Evolutionary conservation across 805 yeast species (phyloP), one percentile per base, ranked within the genome.

Genomic region (Nematodospora valgi): DNA sequence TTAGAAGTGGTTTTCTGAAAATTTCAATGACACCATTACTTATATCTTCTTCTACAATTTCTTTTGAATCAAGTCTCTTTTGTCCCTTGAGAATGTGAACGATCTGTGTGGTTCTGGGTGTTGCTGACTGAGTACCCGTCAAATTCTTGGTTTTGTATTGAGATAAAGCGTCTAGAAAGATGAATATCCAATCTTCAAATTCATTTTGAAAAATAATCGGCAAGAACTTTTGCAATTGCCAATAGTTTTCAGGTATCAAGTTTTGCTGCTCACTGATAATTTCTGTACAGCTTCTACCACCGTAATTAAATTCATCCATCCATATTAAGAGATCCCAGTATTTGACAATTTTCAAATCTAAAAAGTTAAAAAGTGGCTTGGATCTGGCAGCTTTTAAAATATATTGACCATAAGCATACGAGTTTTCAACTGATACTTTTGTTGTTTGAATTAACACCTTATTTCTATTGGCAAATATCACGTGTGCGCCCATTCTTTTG

Each of bases 301-400:
- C 84, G 57, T 71, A 88, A 52, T 93, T 93, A 49, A 76, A 77
- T 47, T 82, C 80, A 54, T 93, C 96, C 95, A 91, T 85, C 98
- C 97, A 94, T 2, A 93, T 63, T 44, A 93, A 63, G n/a, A 82
- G 51, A 55, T 93, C 97, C 98, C 98, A 93, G 52, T 86, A 88
- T 49, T 78, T 79, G 9, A 68, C 72, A 27, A 91, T 81, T 14
- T 65, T 62, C 44, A 93, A 59, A 46, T 89, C 97, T 46, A 93
- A 62, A 54, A 79, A 88, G 46, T 82, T 78, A 63, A 93, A 93
- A 45, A 88, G 59, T 0, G 95, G 91, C 47, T 80, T 84, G 0
- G 87, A 70, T 49, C 96, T 69, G 3, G 86, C 78, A 2, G 94
- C 79, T 45, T 83, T 82, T 18, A 85, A 71, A 27, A 86, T 68